A percentile compares a stretch with the other conserved stretches of the same genome.
These are phyloP conservation scores for Lyophyllum semitale DNA, from an alignment of 768 basidiomycete genomes.

Conservation along the genomic window DNA sequence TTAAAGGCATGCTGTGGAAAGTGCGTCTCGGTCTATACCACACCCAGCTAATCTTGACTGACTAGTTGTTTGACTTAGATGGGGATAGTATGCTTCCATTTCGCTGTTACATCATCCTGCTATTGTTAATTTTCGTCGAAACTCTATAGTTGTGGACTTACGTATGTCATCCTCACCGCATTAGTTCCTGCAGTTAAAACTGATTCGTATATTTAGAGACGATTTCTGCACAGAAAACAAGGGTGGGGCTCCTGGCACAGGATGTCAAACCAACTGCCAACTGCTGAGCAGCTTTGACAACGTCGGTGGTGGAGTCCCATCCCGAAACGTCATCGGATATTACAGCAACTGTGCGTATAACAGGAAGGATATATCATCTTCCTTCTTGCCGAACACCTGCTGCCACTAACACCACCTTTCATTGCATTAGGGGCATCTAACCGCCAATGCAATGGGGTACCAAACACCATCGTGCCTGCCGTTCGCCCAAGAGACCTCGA, in stretches of 20 bases:
- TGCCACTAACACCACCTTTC: no score
- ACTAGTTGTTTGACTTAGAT: background rate
- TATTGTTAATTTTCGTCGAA: background rate
- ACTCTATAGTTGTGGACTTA: background rate
- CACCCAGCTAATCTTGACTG: background rate
- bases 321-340: slow-evolving; percentile 5
- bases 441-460: background rate
- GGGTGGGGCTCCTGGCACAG: background rate
- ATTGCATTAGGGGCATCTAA: no score
- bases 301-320: background rate
- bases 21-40: slow-evolving; percentile 1
- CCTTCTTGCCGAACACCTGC: no score
- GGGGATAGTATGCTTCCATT: no score
- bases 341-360: slow-evolving; percentile 3
- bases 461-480: background rate
- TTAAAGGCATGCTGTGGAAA: slow-evolving; percentile 15
- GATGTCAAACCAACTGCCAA: background rate
- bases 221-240: background rate
- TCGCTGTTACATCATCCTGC: background rate
- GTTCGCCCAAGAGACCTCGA: background rate
- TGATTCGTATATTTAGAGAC: background rate
- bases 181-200: background rate
- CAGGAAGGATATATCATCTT: no score
- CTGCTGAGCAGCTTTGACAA: background rate
- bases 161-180: background rate